phyloP scores from a whole-genome alignment of 208 protist genomes.

The Plasmodiophora brassicae region DNA sequence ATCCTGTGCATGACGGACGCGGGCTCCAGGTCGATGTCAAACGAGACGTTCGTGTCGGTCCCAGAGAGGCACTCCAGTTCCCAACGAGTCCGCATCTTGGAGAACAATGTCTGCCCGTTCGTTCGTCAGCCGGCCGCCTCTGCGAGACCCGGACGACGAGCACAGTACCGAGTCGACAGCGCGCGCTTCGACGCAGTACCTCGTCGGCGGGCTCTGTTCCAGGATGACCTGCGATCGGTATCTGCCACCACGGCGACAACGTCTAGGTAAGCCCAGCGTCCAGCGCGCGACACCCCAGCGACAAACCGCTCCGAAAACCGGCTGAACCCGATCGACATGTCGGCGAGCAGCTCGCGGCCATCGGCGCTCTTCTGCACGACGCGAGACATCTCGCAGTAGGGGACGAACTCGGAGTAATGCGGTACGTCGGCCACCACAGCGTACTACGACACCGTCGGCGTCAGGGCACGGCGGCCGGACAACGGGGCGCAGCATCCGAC shows the following conservation, averaged over 20 bases:
- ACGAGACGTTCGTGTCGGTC: neutral
- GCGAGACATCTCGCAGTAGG: neutral
- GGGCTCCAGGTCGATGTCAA: neutral
- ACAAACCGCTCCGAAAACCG: neutral
- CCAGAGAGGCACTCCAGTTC: too few species aligned
- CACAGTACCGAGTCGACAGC: neutral
- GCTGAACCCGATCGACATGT: slow-evolving; percentile 14
- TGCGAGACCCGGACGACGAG: too few species aligned
- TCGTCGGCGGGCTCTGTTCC: neutral
- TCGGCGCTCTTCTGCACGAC: neutral
- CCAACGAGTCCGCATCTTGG: too few species aligned
- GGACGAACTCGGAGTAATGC: neutral
- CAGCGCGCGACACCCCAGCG: too few species aligned
- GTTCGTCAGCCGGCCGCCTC: too few species aligned
- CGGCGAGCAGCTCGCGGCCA: neutral
- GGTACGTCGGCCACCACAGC: neutral
- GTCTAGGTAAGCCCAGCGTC: too few species aligned
- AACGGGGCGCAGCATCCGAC: too few species aligned
- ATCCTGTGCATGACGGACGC: neutral
- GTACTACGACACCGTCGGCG: neutral
- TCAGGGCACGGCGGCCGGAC: too few species aligned
- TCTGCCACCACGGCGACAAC: too few species aligned
- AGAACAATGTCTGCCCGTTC: too few species aligned
- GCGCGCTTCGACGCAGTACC: neutral
- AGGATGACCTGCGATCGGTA: neutral